Evolutionary conservation across 192 early-diverging fungal species (phyloP).

Genomic region (Helicostylum pulchrum): DNA sequence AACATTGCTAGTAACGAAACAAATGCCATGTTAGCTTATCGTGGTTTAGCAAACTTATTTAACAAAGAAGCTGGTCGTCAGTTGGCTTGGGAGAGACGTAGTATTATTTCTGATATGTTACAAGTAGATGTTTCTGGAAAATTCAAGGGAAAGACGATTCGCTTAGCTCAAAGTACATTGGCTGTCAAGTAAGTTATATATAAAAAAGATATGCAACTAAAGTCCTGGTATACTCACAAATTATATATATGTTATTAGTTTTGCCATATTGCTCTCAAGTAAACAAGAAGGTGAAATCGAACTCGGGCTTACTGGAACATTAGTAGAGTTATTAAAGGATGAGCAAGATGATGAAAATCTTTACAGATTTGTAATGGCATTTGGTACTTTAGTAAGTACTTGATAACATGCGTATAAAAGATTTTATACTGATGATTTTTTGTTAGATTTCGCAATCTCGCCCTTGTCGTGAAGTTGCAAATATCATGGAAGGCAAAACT

Average conservation of each 20-base stretch:
- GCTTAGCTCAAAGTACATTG: conserved; percentile 29
- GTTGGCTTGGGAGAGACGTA: conserved; percentile 26
- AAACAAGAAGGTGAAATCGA: conserved; percentile 52
- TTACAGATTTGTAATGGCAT: conserved; percentile 54
- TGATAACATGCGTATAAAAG: too few relatives aligned
- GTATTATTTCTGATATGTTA: conserved; percentile 23
- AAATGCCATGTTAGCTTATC: conserved; percentile 75
- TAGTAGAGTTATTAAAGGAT: conserved; percentile 54
- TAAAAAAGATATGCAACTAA: neutral
- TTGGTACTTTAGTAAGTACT: conserved; percentile 63
- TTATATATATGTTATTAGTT: conserved; percentile 26
- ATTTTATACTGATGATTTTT: neutral
- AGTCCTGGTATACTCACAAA: neutral
- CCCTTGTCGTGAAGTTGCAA: conserved; percentile 14
- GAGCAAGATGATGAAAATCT: conserved; percentile 60
- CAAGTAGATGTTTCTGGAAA: conserved; percentile 35
- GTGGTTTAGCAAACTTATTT: conserved; percentile 73
- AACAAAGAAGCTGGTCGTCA: conserved; percentile 46
- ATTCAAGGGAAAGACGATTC: conserved; percentile 21
- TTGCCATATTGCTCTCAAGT: conserved; percentile 44
- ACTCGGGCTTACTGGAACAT: conserved; percentile 35
- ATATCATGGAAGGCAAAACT: conserved; percentile 21
- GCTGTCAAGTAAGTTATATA: conserved; percentile 21
- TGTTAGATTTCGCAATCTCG: conserved; percentile 12
- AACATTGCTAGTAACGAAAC: conserved; percentile 48